phyloP scores from a whole-genome alignment of 169 alveolate genomes.

The Plasmodium relictum region DNA sequence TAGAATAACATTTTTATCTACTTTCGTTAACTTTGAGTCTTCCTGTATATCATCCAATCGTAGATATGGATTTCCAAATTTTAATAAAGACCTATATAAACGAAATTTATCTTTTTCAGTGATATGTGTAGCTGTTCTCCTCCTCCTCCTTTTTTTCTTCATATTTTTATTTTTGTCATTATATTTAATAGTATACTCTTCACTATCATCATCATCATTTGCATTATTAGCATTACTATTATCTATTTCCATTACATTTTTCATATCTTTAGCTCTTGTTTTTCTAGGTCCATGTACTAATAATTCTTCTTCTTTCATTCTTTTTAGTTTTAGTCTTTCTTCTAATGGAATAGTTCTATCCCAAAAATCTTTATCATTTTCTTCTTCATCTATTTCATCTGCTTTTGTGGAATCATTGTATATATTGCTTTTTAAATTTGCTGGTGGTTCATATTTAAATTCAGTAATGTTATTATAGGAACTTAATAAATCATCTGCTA shows the following conservation, averaged over 20 bases:
- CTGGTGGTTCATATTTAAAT: conserved; percentile 93
- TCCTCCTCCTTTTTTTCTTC: conserved; percentile 81
- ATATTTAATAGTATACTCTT: conserved; percentile 63
- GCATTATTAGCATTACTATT: conserved; percentile 7
- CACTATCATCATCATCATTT: conserved; percentile 70
- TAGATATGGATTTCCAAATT: conserved; percentile 89
- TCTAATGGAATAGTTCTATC: conserved; percentile 91
- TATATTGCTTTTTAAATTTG: conserved; percentile 77
- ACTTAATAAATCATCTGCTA: conserved; percentile 91
- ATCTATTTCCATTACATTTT: conserved; percentile 18
- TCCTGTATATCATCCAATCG: conserved; percentile 88
- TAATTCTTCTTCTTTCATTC: conserved; percentile 86
- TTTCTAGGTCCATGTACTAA: conserved; percentile 92
- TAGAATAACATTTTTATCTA: conserved; percentile 84
- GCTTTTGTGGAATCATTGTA: conserved; percentile 85
- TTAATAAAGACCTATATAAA: conserved; percentile 86
- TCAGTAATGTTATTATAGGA: conserved; percentile 92
- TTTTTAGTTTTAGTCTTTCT: conserved; percentile 88
- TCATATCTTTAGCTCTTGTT: conserved; percentile 85
- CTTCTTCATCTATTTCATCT: conserved; percentile 80
- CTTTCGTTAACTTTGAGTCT: conserved; percentile 87
- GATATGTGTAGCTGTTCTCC: conserved; percentile 81
- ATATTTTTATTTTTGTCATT: conserved; percentile 24
- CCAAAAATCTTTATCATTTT: conserved; percentile 93
- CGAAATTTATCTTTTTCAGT: conserved; percentile 87